Percentiles rank a stretch among this genome's conserved stretches.
Evolutionary conservation across 2,329 filamentous ascomycete genomes (phyloP).

Genomic region (Alternaria sp.): DNA sequence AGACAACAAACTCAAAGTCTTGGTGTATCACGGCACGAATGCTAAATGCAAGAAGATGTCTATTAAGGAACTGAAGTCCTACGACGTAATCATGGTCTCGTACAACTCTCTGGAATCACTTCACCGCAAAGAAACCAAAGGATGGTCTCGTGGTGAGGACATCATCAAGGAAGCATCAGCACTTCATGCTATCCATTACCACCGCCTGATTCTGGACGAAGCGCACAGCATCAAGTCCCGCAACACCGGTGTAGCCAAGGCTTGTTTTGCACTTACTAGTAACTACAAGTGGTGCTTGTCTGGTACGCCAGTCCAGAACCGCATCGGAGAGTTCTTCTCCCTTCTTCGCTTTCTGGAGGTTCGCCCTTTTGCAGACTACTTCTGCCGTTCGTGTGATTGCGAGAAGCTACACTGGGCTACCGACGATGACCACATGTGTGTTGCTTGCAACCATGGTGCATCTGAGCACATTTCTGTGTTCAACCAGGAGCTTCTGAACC

Average conservation of each 20-base stretch:
- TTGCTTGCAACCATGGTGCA: conserved; percentile 70
- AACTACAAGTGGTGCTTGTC: conserved; percentile 95
- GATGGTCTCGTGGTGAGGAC: conserved; percentile 81
- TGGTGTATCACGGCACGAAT: conserved; percentile 90
- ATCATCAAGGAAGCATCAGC: conserved; percentile 77
- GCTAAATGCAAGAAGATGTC: conserved; percentile 80
- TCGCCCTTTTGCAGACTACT: conserved; percentile 88
- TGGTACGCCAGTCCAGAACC: conserved; percentile 94
- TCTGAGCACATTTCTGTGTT: conserved; percentile 81
- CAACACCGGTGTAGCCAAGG: conserved; percentile 89
- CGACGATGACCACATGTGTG: conserved; percentile 74
- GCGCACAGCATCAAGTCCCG: conserved; percentile 93
- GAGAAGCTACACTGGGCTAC: conserved; percentile 84
- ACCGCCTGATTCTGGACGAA: conserved; percentile 93
- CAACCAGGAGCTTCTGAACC: conserved; percentile 94
- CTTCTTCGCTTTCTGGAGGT: conserved; percentile 90
- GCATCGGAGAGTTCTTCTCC: conserved; percentile 97
- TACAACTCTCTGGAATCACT: conserved; percentile 92
- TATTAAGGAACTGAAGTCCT: conserved; percentile 77
- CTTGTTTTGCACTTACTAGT: conserved; percentile 89
- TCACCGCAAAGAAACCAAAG: conserved; percentile 90
- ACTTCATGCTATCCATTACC: conserved; percentile 86
- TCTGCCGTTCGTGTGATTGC: conserved; percentile 88
- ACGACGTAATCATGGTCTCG: conserved; percentile 96
- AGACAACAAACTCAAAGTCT: conserved; percentile 85